Evolutionary conservation across 148 eudicot genomes (phyloP).

Genomic region (Dysphania ambrosioides): DNA sequence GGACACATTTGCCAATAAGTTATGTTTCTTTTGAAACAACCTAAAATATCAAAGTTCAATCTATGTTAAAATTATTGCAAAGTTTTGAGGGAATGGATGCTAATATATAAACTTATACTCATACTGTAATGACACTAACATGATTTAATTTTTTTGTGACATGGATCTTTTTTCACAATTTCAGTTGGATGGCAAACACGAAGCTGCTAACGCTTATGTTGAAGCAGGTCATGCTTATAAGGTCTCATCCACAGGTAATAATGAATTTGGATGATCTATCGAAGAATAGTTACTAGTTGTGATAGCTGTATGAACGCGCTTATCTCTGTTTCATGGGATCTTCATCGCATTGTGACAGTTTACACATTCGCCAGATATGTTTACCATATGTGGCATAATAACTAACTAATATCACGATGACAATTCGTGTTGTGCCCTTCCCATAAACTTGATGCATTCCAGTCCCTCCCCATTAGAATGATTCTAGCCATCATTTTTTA

Average conservation of each 20-base stretch:
- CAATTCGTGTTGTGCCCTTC: too few relatives aligned
- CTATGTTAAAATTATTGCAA: too few relatives aligned
- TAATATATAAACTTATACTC: too few relatives aligned
- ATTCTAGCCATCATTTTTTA: neutral
- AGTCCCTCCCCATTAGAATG: too few relatives aligned
- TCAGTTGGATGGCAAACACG: conserved; percentile 65
- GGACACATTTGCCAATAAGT: too few relatives aligned
- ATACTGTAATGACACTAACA: too few relatives aligned
- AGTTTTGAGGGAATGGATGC: too few relatives aligned
- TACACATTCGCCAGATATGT: neutral
- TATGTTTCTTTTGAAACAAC: too few relatives aligned
- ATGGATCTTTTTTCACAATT: neutral
- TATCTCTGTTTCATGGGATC: neutral
- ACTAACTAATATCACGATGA: neutral
- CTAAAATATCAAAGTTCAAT: too few relatives aligned
- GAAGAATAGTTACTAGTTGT: neutral
- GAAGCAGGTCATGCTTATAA: conserved; percentile 69
- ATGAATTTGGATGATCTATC: neutral
- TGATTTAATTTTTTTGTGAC: conserved; percentile 6
- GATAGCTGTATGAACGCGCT: neutral
- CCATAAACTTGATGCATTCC: too few relatives aligned
- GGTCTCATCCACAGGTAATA: conserved; percentile 45
- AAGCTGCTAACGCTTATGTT: conserved; percentile 65
- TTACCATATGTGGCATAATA: neutral
- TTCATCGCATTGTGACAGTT: neutral